Evolutionary conservation across 352 stramenopile species (phyloP).

Genomic region (Phytophthora boehmeriae): DNA sequence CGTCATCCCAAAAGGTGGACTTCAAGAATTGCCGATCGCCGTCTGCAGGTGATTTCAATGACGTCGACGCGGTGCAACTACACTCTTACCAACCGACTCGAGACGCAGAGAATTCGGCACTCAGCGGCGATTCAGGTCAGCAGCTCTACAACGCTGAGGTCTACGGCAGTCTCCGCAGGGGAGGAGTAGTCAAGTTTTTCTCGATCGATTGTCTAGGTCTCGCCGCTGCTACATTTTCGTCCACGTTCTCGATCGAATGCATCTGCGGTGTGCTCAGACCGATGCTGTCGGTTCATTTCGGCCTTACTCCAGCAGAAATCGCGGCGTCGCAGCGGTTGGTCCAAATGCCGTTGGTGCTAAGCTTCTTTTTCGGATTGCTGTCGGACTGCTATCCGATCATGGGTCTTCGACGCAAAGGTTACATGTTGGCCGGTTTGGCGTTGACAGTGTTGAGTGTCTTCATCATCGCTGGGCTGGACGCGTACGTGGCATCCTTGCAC

Average conservation of each 20-base stretch:
- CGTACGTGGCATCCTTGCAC: constrained; percentile 20
- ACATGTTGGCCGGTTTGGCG: constrained; percentile 68
- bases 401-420: constrained; percentile 82
- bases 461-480: constrained; percentile 31
- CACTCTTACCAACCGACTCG: not conserved
- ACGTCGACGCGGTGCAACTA: constrained; percentile 5
- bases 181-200: constrained; percentile 43
- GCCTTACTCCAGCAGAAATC: constrained; percentile 23
- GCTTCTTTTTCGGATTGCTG: constrained; percentile 83
- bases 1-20: constrained; percentile 20
- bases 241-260: constrained; percentile 39
- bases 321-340: constrained; percentile 34
- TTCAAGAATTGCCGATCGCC: constrained; percentile 26
- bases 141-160: constrained; percentile 59
- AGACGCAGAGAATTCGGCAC: constrained; percentile 12
- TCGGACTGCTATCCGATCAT: constrained; percentile 81
- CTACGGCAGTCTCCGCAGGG: constrained; percentile 55
- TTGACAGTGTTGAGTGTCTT: constrained; percentile 36
- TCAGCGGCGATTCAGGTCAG: constrained; percentile 13
- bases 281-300: constrained; percentile 38
- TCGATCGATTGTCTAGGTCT: constrained; percentile 43
- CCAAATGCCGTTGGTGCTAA: constrained; percentile 67
- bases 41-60: constrained; percentile 13
- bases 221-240: constrained; percentile 47
- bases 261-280: constrained; percentile 32